These are phyloP conservation scores for Salisapilia sapeloensis DNA, from an alignment of 352 stramenopile species.

Conservation along the genomic window DNA sequence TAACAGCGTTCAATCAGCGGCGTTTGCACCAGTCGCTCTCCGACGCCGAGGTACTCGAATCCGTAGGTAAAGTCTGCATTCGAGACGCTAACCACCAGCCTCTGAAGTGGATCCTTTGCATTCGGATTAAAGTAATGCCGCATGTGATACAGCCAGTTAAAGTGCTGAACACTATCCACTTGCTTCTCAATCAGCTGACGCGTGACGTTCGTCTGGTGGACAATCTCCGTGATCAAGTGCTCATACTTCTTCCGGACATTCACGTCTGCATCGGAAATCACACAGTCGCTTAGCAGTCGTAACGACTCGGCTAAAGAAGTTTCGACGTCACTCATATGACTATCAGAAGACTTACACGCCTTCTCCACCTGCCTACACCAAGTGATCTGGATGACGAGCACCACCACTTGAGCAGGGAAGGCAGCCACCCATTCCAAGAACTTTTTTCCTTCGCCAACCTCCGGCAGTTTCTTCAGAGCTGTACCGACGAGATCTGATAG, in stretches of 20 bases:
- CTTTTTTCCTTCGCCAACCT: conserved; percentile 52
- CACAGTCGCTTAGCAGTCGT: conserved; percentile 92
- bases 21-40: conserved; percentile 98
- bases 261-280: conserved; percentile 88
- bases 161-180: conserved; percentile 83
- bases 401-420: conserved; percentile 98
- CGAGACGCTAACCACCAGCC: conserved; percentile 94
- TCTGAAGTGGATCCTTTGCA: conserved; percentile 76
- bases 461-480: conserved; percentile 71
- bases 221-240: conserved; percentile 99
- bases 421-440: conserved; percentile 96
- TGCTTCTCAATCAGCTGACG: conserved; percentile 79
- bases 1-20: conserved; percentile 99
- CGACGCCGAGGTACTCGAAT: conserved; percentile 99
- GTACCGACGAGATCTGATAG: conserved; percentile 91
- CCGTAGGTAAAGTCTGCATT: conserved; percentile 98
- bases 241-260: conserved; percentile 98
- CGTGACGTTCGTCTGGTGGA: conserved; percentile 98
- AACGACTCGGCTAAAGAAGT: conserved; percentile 76
- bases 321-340: conserved; percentile 23
- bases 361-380: conserved; percentile 94
- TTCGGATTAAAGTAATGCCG: conserved; percentile 92
- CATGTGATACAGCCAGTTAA: conserved; percentile 99
- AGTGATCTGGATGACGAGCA: conserved; percentile 94
- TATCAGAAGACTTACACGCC: conserved; percentile 53